A percentile compares a stretch with the other conserved stretches of the same genome.
Conservation (phyloP, 73 alveolate genomes). For the Strombidium stylifer region DNA sequence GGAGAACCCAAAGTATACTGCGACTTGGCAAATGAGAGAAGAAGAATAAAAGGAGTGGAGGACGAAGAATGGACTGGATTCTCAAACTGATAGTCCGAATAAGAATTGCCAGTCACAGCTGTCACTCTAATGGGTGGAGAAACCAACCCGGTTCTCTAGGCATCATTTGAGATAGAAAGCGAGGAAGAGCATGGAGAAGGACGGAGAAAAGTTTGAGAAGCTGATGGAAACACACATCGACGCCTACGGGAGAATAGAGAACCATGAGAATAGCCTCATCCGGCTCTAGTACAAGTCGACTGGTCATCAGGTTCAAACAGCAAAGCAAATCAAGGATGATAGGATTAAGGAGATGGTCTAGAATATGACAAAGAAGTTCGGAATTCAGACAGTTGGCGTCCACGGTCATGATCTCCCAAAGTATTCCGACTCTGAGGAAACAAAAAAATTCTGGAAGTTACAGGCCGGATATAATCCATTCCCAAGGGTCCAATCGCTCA, state of each 20-base stretch:
- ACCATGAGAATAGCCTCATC: conserved; percentile 15
- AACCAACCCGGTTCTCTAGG: conserved; percentile 36
- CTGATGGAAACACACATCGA: conserved; percentile 10
- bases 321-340: conserved; percentile 11
- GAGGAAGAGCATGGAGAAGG: conserved; percentile 10
- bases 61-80: conserved; percentile 45
- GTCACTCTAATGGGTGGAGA: conserved; percentile 53
- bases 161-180: background rate
- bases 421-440: conserved; percentile 40
- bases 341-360: conserved; percentile 19
- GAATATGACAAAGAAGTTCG: conserved; percentile 26
- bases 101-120: conserved; percentile 49
- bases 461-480: conserved; percentile 55
- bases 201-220: background rate
- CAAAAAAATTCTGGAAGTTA: conserved; percentile 80
- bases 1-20: conserved; percentile 40
- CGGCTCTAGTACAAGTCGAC: conserved; percentile 2
- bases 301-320: background rate
- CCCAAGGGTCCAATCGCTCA: conserved; percentile 55
- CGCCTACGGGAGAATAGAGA: conserved; percentile 23
- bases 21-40: conserved; percentile 58
- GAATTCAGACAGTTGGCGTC: conserved; percentile 54
- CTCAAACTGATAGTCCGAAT: conserved; percentile 35
- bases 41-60: conserved; percentile 38
- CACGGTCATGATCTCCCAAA: conserved; percentile 84